Evolutionary conservation across 2,329 filamentous ascomycete species (phyloP).

Genomic region (Exophiala viscosa): DNA sequence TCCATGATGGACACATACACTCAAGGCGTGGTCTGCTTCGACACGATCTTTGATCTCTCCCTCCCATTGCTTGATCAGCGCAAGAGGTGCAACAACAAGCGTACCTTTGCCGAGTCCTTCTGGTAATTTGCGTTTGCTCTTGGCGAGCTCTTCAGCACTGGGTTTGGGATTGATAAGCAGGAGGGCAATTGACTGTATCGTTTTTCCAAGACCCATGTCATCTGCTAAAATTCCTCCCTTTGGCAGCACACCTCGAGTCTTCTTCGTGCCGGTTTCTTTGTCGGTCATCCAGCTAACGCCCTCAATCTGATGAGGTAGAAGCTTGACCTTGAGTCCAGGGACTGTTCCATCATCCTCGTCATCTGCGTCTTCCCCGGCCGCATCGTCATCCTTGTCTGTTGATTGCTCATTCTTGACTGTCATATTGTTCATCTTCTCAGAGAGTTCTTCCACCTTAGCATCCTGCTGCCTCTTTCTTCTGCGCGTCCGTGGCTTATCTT

Average conservation of each 20-base stretch:
- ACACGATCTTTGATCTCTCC: slow-evolving; percentile 84
- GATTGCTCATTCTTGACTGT: slow-evolving; percentile 35
- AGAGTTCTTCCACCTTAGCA: slow-evolving; percentile 39
- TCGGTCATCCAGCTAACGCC: slow-evolving; percentile 94
- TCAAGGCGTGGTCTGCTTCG: slow-evolving; percentile 62
- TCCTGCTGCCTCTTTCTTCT: slow-evolving; percentile 39
- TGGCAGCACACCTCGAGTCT: slow-evolving; percentile 71
- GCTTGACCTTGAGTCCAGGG: slow-evolving; percentile 78
- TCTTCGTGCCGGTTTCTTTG: slow-evolving; percentile 81
- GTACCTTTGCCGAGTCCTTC: slow-evolving; percentile 71
- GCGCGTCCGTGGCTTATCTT: slow-evolving; percentile 39
- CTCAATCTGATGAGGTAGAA: slow-evolving; percentile 90
- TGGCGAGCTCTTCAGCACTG: slow-evolving; percentile 41
- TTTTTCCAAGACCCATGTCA: slow-evolving; percentile 95
- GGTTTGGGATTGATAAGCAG: slow-evolving; percentile 79
- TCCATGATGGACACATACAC: slow-evolving; percentile 88
- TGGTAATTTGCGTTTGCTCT: slow-evolving; percentile 61
- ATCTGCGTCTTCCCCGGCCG: slow-evolving; percentile 48
- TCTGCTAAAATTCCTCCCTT: slow-evolving; percentile 94
- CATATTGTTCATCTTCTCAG: slow-evolving; percentile 42
- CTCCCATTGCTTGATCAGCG: slow-evolving; percentile 97
- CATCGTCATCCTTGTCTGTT: slow-evolving; percentile 29
- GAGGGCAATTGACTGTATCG: slow-evolving; percentile 84
- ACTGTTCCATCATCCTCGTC: slow-evolving; percentile 61
- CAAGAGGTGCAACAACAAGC: slow-evolving; percentile 85